These are phyloP conservation scores for Talaromyces adpressus DNA, from an alignment of 495 filamentous ascomycete genomes.

Conservation along the genomic window DNA sequence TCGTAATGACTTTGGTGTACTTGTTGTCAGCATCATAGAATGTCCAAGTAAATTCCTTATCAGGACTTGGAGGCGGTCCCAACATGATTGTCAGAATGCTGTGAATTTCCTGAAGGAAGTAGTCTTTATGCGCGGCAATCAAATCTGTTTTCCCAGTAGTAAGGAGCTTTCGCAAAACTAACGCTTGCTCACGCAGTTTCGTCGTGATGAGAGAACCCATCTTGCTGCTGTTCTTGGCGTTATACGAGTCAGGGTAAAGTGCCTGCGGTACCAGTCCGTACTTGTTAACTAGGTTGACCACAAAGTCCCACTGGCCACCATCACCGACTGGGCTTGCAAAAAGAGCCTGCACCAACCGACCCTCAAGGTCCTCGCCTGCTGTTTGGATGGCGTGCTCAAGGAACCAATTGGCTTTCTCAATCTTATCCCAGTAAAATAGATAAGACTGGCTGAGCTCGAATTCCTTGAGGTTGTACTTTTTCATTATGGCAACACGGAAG, in stretches of 20 bases:
- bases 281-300: constrained; percentile 75
- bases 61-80: constrained; percentile 63
- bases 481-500: constrained; percentile 78
- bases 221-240: constrained; percentile 57
- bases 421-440: constrained; percentile 92
- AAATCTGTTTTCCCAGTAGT: constrained; percentile 13
- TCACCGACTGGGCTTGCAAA: constrained; percentile 62
- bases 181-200: constrained; percentile 78
- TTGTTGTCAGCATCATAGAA: constrained; percentile 62
- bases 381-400: constrained; percentile 76
- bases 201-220: constrained; percentile 74
- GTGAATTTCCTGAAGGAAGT: constrained; percentile 72
- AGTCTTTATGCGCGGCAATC: constrained; percentile 51
- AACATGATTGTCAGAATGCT: constrained; percentile 70
- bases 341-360: constrained; percentile 60
- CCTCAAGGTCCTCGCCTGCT: constrained; percentile 56
- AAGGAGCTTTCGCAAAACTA: constrained; percentile 52
- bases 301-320: constrained; percentile 92
- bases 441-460: constrained; percentile 83
- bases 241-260: constrained; percentile 73
- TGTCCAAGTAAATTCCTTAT: constrained; percentile 66
- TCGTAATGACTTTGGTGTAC: constrained; percentile 49
- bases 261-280: constrained; percentile 76
- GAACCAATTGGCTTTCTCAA: constrained; percentile 88
- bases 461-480: constrained; percentile 64